Evolutionary conservation across 495 filamentous ascomycete genomes (phyloP), one percentile per base, ranked within the genome.

Genomic region (Jackrogersella multiformis): DNA sequence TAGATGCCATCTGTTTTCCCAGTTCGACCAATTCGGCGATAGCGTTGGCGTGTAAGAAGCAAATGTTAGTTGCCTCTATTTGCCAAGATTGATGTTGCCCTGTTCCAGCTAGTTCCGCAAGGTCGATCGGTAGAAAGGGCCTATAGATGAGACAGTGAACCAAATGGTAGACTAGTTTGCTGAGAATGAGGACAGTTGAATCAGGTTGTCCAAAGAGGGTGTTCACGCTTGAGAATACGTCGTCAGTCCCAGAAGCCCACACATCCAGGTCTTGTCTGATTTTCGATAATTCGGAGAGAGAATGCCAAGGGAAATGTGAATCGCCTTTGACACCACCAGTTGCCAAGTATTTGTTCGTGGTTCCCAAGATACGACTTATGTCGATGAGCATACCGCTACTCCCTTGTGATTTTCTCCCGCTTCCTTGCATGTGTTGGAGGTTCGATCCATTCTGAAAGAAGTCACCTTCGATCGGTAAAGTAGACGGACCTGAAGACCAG

Each of bases 11-110:
- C 69, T 83, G 84, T 46, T 87, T 86, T 1, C 89, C 91, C 18
- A 94, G 84, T 72, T 93, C 90, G 16, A 94, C 90, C 0, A 96
- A 80, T 66, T 94, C 92, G 4, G 90, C 88, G 51, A 96, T 92
- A 0, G 91, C 91, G 74, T 94, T 96, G 7, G 92, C 90, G 66
- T 96, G 92, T 13, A 91, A 82, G 74, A 96, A 94, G 74, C 92
- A 94, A 52, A 93, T 84, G 61, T 93, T 92, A 0, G 91, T 94
- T 0, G 91, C 90, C 69, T 93, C 91, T 52, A 94, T 94, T 74
- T 94, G 92, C 92, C 92, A 96, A 32, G 90, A 92, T 72, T 94
- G 91, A 65, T 96, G 91, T 70, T 94, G 92, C 0, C 91, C 90
- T 0, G 86, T 88, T 16, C 90, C 90, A 34, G 90, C 84, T 6